A percentile compares a stretch with the other conserved stretches of the same genome.
phyloP scores from a whole-genome alignment of 1,139 yeast species.

The Candida frijolesensis region DNA sequence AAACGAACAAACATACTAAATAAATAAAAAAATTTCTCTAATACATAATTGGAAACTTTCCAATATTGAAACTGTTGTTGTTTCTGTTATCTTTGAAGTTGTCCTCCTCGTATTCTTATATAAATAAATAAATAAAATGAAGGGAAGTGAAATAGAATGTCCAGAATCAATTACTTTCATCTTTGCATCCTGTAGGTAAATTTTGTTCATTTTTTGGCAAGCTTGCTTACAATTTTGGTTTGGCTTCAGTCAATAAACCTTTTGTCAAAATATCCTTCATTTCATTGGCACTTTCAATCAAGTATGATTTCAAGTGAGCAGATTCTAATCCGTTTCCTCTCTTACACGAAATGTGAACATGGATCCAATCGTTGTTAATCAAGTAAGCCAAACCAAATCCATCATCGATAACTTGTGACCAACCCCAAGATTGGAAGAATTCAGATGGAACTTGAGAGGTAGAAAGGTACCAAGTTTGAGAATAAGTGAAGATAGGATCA shows the following conservation, averaged over 20 bases:
- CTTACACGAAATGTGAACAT: conserved; percentile 82
- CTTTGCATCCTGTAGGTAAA: neutral
- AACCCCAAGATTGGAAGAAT: conserved; percentile 90
- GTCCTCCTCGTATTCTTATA: too few species aligned
- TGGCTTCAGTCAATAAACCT: conserved; percentile 42
- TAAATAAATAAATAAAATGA: neutral
- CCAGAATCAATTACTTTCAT: too few species aligned
- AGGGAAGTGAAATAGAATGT: too few species aligned
- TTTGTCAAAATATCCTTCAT: conserved; percentile 62
- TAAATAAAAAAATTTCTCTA: too few species aligned
- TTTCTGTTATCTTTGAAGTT: too few species aligned
- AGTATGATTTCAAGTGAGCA: conserved; percentile 66
- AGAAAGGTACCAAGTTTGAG: conserved; percentile 83
- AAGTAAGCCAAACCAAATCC: conserved; percentile 95
- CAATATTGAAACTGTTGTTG: too few species aligned
- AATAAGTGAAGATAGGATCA: conserved; percentile 76
- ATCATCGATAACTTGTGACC: conserved; percentile 92
- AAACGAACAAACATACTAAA: too few species aligned
- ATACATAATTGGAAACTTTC: too few species aligned
- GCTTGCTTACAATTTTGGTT: conserved; percentile 15
- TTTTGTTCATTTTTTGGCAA: neutral
- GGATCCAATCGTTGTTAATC: conserved; percentile 83
- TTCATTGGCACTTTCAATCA: conserved; percentile 81
- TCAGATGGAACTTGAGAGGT: conserved; percentile 91
- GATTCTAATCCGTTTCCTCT: conserved; percentile 69